Evolutionary conservation across 129 eudicot species (phyloP).

Genomic region (Helianthus annuus): HanXRQr2.0-SUNRISE NC_035438.2:2731925-2732424

Average conservation of each 20-base stretch:
- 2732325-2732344: constrained; percentile 14
- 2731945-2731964: not conserved
- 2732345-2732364: not conserved
- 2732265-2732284: constrained; percentile 7
- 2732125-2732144: not conserved
- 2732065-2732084: not conserved
- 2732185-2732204: not conserved
- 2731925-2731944: not conserved
- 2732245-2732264: constrained; percentile 9
- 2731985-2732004: constrained; percentile 1
- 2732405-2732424: constrained; percentile 30
- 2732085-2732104: not conserved
- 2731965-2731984: constrained; percentile 12
- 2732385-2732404: not conserved
- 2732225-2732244: not conserved
- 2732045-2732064: no score
- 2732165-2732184: not conserved
- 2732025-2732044: no score
- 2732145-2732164: not conserved
- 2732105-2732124: not conserved
- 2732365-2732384: not conserved
- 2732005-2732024: not conserved
- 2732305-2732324: constrained; percentile 1
- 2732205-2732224: not conserved
- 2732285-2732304: not conserved